Evolutionary conservation across 2,329 filamentous ascomycete species (phyloP).

Genomic region (Colletotrichum brevisporum): DNA sequence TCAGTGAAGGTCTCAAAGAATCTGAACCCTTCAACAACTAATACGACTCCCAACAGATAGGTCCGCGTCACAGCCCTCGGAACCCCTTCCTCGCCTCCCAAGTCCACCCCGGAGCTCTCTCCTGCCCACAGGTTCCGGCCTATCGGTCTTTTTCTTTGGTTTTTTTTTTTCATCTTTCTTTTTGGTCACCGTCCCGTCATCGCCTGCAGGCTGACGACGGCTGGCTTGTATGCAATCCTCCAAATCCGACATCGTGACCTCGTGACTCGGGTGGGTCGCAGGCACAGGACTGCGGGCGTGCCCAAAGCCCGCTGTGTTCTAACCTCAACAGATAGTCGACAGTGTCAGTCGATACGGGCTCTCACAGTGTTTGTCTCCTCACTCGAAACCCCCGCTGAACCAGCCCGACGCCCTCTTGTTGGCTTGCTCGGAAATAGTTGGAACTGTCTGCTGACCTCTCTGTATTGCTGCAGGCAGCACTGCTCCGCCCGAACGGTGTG

Average conservation of each 20-base stretch:
- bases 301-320: constrained; percentile 3
- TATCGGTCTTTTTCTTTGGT: too few relatives aligned
- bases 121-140: background rate
- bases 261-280: constrained; percentile 12
- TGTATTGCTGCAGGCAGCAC: too few relatives aligned
- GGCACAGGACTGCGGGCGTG: constrained; percentile 22
- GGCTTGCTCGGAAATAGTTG: constrained; percentile 6
- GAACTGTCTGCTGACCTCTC: constrained; percentile 30
- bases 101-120: background rate
- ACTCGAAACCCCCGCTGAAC: background rate
- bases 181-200: constrained; percentile 7
- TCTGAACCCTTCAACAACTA: too few relatives aligned
- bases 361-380: constrained; percentile 34
- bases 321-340: background rate
- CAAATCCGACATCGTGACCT: constrained; percentile 1
- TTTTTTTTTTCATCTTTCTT: background rate
- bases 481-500: constrained; percentile 5
- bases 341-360: constrained; percentile 14
- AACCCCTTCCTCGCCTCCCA: background rate
- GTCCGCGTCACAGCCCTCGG: background rate
- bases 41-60: too few relatives aligned
- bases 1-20: too few relatives aligned
- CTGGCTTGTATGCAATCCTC: too few relatives aligned
- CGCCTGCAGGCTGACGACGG: constrained; percentile 13
- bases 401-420: background rate